These are phyloP conservation scores for Avena eriantha DNA, from an alignment of 176 grass and related monocot genomes.

Conservation along the genomic window DNA sequence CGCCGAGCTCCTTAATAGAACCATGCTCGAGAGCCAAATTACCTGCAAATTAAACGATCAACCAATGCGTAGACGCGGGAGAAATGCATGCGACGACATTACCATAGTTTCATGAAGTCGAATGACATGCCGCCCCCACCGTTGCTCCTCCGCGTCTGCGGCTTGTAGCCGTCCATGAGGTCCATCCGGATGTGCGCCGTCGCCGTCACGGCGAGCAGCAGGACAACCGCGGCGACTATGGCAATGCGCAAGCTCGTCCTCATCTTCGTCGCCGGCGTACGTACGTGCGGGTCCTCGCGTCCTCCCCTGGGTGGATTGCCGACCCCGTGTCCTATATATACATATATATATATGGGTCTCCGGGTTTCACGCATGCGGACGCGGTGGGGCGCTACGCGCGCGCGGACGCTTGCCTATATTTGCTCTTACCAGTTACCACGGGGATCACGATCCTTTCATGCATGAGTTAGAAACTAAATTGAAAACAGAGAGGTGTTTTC, in stretches of 20 bases:
- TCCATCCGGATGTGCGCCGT: conserved; percentile 18
- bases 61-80: not conserved
- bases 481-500: no score
- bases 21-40: not conserved
- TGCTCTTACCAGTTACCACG: conserved; percentile 9
- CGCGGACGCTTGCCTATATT: conserved; percentile 31
- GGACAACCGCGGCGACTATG: conserved; percentile 5
- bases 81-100: not conserved
- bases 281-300: not conserved
- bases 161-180: conserved; percentile 28
- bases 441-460: not conserved
- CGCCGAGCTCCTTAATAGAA: not conserved
- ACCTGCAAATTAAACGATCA: not conserved
- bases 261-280: not conserved
- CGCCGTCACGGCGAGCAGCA: conserved; percentile 19
- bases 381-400: conserved; percentile 23
- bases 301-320: not conserved
- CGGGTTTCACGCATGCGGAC: conserved; percentile 1
- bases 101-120: conserved; percentile 21
- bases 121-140: not conserved
- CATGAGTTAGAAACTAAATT: not conserved
- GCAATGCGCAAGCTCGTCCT: conserved; percentile 22
- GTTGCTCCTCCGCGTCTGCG: not conserved
- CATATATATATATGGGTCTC: not conserved
- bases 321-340: no score